phyloP scores from a whole-genome alignment of 768 basidiomycete genomes.

The Russula abietina region DNA sequence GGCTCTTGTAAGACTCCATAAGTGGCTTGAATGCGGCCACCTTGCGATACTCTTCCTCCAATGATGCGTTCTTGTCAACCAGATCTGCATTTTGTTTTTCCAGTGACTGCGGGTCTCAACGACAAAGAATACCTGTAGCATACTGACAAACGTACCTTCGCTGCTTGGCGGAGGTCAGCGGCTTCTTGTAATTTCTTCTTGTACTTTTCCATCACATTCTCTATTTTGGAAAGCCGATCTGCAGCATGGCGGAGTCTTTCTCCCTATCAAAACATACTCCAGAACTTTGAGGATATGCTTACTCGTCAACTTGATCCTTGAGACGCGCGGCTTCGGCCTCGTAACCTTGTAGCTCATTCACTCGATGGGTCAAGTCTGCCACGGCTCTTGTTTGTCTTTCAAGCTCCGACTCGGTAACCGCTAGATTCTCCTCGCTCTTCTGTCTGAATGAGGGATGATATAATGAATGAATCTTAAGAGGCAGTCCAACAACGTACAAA shows the following conservation, averaged over 20 bases:
- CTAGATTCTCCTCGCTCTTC: conserved; percentile 91
- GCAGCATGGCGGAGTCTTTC: conserved; percentile 83
- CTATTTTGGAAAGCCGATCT: conserved; percentile 87
- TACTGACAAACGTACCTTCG: conserved; percentile 52
- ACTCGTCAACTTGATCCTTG: conserved; percentile 96
- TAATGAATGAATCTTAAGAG: conserved; percentile 24
- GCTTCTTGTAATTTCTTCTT: conserved; percentile 97
- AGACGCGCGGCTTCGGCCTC: conserved; percentile 75
- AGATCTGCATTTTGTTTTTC: conserved; percentile 92
- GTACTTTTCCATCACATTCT: conserved; percentile 98
- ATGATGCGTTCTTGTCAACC: conserved; percentile 81
- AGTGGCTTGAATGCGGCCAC: conserved; percentile 80
- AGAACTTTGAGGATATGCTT: conserved; percentile 29
- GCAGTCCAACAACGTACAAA: conserved; percentile 53
- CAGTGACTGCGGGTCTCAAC: conserved; percentile 47
- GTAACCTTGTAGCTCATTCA: conserved; percentile 72
- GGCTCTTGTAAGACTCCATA: conserved; percentile 87
- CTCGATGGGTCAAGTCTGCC: conserved; percentile 67
- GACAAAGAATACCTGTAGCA: neutral
- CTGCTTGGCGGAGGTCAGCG: conserved; percentile 79
- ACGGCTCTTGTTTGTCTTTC: conserved; percentile 69
- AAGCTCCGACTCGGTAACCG: conserved; percentile 72
- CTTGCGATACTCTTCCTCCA: conserved; percentile 92
- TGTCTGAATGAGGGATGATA: conserved; percentile 49
- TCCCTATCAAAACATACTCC: conserved; percentile 1